Base-by-base conservation (phyloP, 2,329 filamentous ascomycete species). In the Fusarium longipes region DNA sequence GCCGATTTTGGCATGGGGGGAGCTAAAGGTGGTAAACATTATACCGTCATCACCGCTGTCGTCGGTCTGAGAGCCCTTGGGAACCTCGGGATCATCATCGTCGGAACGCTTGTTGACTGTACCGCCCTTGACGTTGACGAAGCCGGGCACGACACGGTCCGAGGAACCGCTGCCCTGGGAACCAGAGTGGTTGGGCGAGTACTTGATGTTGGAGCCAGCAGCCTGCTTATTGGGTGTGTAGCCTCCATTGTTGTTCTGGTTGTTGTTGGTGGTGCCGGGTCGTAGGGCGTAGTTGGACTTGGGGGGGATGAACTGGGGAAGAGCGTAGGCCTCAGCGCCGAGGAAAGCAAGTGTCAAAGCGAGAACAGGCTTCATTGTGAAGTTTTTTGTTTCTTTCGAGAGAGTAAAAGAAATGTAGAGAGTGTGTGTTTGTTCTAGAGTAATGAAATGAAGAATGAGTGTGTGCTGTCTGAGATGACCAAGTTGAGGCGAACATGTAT, bases 261-360 rank as follows among this genome's bases (percentile, higher is more conserved):
- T 42, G 24, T 42, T 18, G 22, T 8, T 27, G 3, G 22, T 42
- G 4, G 22, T 42, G 17, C 24, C 32, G 22, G 42, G 35, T 1
- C 22, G 55, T 18, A 63, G 42, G 14, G 59, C 57, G 20, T 63
- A 63, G 14, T 33, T 33, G 15, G 42, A n/a, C 49, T 63, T 63
- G 18, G 57, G 58, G 25, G 38, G 38, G 39, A 48, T 14, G 11
- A 57, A 1, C 56, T 48, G 1, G 33, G 59, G 59, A 1, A 63
- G n/a, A 3, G 62, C 27, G 5, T 20, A 57, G 5, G 43, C 59
- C 10, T 63, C 57, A 11, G 48, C 48, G 15, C 58, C 58, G 10
- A 62, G n/a, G 18, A 63, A 52, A 50, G 49, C 47, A 17, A 63
- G 8, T 17, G 59, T 25, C 6, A 63, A 17, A 18, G 59, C 58